phyloP scores from a whole-genome alignment of 352 stramenopile genomes.

The Globisporangium uncinulatum region DNA sequence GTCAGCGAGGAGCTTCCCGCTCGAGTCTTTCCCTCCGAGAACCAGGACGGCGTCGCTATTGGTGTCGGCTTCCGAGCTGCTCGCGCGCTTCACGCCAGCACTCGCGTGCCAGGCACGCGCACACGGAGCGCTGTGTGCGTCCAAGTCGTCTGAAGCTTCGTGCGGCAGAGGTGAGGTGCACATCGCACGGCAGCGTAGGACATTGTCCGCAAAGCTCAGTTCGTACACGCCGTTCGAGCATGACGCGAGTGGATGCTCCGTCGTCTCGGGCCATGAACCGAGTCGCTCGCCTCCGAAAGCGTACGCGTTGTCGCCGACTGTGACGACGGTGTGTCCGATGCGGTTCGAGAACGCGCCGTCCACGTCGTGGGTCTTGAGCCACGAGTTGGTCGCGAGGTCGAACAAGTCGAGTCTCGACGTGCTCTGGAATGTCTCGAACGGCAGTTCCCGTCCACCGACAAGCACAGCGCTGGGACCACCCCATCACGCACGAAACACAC shows the following conservation, averaged over 20 bases:
- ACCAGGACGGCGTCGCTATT: slow-evolving; percentile 35
- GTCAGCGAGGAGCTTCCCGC: slow-evolving; percentile 31
- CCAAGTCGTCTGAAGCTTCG: background rate
- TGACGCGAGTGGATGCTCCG: background rate
- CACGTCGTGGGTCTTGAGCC: slow-evolving; percentile 56
- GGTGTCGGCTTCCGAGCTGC: slow-evolving; percentile 8
- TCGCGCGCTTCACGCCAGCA: slow-evolving; percentile 16
- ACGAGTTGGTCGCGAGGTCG: slow-evolving; percentile 35
- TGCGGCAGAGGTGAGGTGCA: background rate
- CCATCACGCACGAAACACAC: too few species aligned
- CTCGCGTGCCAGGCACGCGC: slow-evolving; percentile 45
- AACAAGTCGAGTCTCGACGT: slow-evolving; percentile 51
- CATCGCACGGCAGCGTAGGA: slow-evolving; percentile 35
- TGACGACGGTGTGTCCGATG: slow-evolving; percentile 46
- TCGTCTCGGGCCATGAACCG: slow-evolving; percentile 3
- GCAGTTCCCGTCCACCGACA: slow-evolving; percentile 43
- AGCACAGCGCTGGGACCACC: slow-evolving; percentile 37
- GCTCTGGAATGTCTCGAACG: slow-evolving; percentile 19
- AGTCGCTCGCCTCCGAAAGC: slow-evolving; percentile 56
- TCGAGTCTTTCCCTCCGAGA: slow-evolving; percentile 34
- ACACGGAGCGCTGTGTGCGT: slow-evolving; percentile 1
- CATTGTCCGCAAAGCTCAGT: slow-evolving; percentile 32
- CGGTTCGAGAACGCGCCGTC: slow-evolving; percentile 40
- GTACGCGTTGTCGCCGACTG: slow-evolving; percentile 29
- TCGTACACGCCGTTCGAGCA: slow-evolving; percentile 34